Percentiles rank a stretch among this genome's conserved stretches.
Evolutionary conservation across 179 eudicot species (phyloP).

Genomic region (Nepenthes alata): DNA sequence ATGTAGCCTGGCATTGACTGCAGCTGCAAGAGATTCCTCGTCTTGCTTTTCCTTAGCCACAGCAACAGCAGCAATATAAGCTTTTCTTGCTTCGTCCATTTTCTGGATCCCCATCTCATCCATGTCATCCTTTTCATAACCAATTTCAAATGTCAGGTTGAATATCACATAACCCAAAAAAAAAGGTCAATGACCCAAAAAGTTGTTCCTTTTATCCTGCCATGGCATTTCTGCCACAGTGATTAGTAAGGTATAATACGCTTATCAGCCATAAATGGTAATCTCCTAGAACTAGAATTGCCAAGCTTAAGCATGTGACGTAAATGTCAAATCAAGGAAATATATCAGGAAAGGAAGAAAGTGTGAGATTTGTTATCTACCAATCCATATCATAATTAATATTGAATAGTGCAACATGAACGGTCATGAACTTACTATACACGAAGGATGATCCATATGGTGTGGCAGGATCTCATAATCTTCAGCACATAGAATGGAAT

Average conservation of each 20-base stretch:
- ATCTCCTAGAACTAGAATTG: too few species aligned
- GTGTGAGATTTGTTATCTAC: too few species aligned
- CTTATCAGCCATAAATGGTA: too few species aligned
- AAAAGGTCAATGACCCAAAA: background rate
- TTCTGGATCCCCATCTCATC: conserved; percentile 41
- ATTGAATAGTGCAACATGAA: too few species aligned
- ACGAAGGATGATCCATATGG: conserved; percentile 25
- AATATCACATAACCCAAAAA: background rate
- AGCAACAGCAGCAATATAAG: conserved; percentile 62
- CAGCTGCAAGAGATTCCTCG: conserved; percentile 63
- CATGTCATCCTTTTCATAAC: conserved; percentile 36
- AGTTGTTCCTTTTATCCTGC: background rate
- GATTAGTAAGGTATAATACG: too few species aligned
- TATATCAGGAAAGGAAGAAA: too few species aligned
- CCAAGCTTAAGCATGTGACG: too few species aligned
- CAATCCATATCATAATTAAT: too few species aligned
- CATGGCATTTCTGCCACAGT: too few species aligned
- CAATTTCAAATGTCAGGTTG: background rate
- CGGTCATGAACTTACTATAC: conserved; percentile 27
- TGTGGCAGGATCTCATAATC: conserved; percentile 49
- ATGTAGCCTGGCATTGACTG: conserved; percentile 47
- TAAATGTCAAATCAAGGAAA: too few species aligned
- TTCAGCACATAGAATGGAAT: conserved; percentile 18
- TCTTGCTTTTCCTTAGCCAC: conserved; percentile 60
- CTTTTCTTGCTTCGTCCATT: conserved; percentile 65